These are phyloP conservation scores for Cyclotella sp. DNA, from an alignment of 108 stramenopile genomes.

Conservation along the genomic window DNA sequence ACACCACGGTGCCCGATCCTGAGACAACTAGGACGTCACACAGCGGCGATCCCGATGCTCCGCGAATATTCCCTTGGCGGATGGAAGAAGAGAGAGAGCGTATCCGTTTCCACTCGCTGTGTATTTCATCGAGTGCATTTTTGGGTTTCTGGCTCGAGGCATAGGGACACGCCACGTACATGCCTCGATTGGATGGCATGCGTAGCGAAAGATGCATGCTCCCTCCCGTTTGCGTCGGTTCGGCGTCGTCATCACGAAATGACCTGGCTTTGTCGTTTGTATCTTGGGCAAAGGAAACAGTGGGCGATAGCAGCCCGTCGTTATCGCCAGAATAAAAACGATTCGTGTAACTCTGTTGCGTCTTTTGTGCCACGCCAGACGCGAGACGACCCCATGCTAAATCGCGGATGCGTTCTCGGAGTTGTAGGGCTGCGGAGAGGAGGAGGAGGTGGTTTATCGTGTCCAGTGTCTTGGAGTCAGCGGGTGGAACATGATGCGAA, in stretches of 20 bases:
- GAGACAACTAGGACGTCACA: slow-evolving; percentile 79
- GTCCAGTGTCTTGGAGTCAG: slow-evolving; percentile 74
- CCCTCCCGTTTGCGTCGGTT: slow-evolving; percentile 7
- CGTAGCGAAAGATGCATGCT: slow-evolving; percentile 84
- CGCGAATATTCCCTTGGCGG: slow-evolving; percentile 66
- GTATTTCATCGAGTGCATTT: slow-evolving; percentile 73
- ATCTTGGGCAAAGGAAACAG: slow-evolving; percentile 41
- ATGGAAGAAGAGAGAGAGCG: slow-evolving; percentile 58
- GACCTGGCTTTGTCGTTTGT: not conserved
- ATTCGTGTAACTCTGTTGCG: not conserved
- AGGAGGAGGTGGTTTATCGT: slow-evolving; percentile 77
- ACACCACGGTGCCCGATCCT: slow-evolving; percentile 54
- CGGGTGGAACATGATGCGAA: not conserved
- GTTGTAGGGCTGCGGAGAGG: slow-evolving; percentile 49
- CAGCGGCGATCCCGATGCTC: slow-evolving; percentile 67
- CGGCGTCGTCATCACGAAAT: not conserved
- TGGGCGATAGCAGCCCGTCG: slow-evolving; percentile 15
- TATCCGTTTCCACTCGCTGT: slow-evolving; percentile 75
- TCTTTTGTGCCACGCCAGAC: slow-evolving; percentile 29
- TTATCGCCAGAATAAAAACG: not conserved
- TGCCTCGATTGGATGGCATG: slow-evolving; percentile 60
- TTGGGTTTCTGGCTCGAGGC: not conserved
- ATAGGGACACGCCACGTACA: slow-evolving; percentile 53
- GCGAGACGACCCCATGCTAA: slow-evolving; percentile 80
- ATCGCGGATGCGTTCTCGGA: slow-evolving; percentile 61